phyloP scores from a whole-genome alignment of 2,329 filamentous ascomycete species.

The Phaeosphaeria sp. region DNA sequence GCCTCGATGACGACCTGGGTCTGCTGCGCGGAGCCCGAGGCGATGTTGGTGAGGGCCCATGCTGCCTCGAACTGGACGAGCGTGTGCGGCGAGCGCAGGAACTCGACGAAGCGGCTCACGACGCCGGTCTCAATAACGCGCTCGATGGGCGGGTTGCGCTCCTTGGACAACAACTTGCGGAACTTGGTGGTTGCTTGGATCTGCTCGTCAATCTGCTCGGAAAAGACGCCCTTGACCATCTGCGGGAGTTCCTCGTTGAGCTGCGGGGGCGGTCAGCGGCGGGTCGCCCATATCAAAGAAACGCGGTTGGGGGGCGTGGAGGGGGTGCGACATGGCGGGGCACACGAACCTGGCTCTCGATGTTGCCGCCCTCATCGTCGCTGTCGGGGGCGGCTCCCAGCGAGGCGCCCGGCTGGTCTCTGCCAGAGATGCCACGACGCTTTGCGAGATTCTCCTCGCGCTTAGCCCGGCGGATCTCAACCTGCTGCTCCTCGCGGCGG shows the following conservation, averaged over 20 bases:
- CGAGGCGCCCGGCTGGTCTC: slow-evolving; percentile 76
- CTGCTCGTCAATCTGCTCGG: slow-evolving; percentile 96
- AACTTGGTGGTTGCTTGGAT: slow-evolving; percentile 99
- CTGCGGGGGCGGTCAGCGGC: slow-evolving; percentile 56
- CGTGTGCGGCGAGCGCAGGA: slow-evolving; percentile 95
- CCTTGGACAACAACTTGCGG: slow-evolving; percentile 96
- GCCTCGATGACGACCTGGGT: slow-evolving; percentile 99
- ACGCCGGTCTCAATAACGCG: slow-evolving; percentile 99
- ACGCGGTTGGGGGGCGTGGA: not conserved
- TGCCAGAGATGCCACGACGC: slow-evolving; percentile 88
- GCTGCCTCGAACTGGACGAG: slow-evolving; percentile 98
- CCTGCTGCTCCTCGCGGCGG: slow-evolving; percentile 98
- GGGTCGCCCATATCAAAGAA: not conserved
- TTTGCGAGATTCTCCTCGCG: slow-evolving; percentile 99
- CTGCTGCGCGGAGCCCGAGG: slow-evolving; percentile 94
- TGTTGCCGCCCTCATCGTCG: slow-evolving; percentile 94
- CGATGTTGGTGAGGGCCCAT: slow-evolving; percentile 99
- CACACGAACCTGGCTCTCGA: slow-evolving; percentile 87
- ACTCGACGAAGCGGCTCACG: slow-evolving; percentile 96
- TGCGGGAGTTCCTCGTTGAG: slow-evolving; percentile 96
- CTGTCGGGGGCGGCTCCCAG: slow-evolving; percentile 91
- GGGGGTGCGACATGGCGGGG: slow-evolving; percentile 22
- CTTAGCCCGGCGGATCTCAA: slow-evolving; percentile 98
- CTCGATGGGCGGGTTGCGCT: slow-evolving; percentile 98
- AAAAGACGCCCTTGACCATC: slow-evolving; percentile 98